Base-by-base conservation (phyloP, 1,284 basidiomycete genomes). In the Flammula alnicola region DNA sequence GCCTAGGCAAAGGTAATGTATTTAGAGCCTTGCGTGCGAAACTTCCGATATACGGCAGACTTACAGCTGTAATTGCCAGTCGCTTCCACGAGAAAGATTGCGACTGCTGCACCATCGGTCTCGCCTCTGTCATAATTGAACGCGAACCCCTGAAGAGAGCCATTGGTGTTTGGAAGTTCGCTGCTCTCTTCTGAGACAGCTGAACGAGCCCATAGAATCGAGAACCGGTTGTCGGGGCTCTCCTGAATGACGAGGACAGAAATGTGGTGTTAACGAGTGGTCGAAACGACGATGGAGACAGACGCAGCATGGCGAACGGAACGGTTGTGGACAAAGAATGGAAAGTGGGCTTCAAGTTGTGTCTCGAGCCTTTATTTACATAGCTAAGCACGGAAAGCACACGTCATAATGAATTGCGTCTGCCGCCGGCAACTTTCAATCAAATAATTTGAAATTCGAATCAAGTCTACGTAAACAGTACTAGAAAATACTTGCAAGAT, bases 21-120 rank as follows among this genome's bases (percentile, higher is more conserved):
- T 27, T 51, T 19, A 56, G 42, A 7, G 37, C 26, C 31, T 32
- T 17, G 26, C 32, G 26, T 7, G 16, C 14, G 12, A 5, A 16
- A 37, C 20, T 35, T 46, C 11, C 29, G 31, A 37, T 14, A 39
- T n/a, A 32, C 26, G 25, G 22, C 32, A 16, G 12, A 64, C 70
- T 44, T 57, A 76, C 76, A 23, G 71, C 74, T 17, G 73, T 77
- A 42, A 73, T 57, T 3, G 69, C 76, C 43, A 76, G 59, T 26
- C 68, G 66, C 48, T 65, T 64, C 76, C 76, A 77, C 5, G 71
- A 72, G 11, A 77, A 66, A 0, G 61, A 49, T 26, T 62, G 59
- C 14, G 54, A 47, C 23, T 65, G 58, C 44, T 68, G 69, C 6
- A 67, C 55, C 8, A 70, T 60, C 4, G 63, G 63, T 9, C 56